phyloP scores from a whole-genome alignment of 2,329 filamentous ascomycete genomes.

The Nemania serpens region DNA sequence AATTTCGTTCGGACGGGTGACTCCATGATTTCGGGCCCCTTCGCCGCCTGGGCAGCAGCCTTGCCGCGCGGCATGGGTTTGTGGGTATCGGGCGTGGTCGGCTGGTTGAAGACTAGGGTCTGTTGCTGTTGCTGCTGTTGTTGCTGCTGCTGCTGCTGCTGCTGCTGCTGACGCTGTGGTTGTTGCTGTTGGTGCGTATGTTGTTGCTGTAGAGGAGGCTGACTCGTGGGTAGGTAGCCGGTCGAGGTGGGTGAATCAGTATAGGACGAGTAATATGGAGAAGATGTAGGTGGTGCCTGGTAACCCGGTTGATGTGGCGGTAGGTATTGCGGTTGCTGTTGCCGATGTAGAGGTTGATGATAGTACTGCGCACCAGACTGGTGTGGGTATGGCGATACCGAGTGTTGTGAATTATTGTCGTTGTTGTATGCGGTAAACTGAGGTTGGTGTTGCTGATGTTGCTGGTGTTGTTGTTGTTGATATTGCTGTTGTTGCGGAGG shows the following conservation, averaged over 20 bases:
- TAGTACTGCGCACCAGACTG: slow-evolving; percentile 16
- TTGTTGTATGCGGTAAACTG: slow-evolving; percentile 20
- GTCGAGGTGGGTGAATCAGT: slow-evolving; percentile 32
- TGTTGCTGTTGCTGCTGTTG: slow-evolving; percentile 31
- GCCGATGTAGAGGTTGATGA: slow-evolving; percentile 27
- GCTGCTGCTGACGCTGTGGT: slow-evolving; percentile 17
- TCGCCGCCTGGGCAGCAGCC: slow-evolving; percentile 45
- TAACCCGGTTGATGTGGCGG: slow-evolving; percentile 30
- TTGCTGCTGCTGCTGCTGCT: slow-evolving; percentile 25
- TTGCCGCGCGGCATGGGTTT: slow-evolving; percentile 48
- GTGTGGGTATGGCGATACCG: slow-evolving; percentile 14
- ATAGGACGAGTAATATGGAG: slow-evolving; percentile 34
- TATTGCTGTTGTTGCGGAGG: slow-evolving; percentile 16
- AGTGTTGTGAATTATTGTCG: slow-evolving; percentile 6
- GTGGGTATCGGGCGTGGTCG: slow-evolving; percentile 23
- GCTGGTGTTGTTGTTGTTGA: not conserved
- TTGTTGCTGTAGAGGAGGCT: slow-evolving; percentile 15
- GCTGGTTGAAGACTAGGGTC: slow-evolving; percentile 24
- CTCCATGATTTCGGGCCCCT: slow-evolving; percentile 54
- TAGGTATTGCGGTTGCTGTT: slow-evolving; percentile 33
- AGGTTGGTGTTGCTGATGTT: not conserved
- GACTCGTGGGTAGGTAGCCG: slow-evolving; percentile 23
- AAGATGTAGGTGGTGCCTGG: slow-evolving; percentile 25
- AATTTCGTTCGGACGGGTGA: slow-evolving; percentile 93
- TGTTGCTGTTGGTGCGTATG: slow-evolving; percentile 5